Evolutionary conservation across 495 filamentous ascomycete genomes (phyloP), one percentile per base, ranked within the genome.

Genomic region (Podospora pseudopauciseta): DNA sequence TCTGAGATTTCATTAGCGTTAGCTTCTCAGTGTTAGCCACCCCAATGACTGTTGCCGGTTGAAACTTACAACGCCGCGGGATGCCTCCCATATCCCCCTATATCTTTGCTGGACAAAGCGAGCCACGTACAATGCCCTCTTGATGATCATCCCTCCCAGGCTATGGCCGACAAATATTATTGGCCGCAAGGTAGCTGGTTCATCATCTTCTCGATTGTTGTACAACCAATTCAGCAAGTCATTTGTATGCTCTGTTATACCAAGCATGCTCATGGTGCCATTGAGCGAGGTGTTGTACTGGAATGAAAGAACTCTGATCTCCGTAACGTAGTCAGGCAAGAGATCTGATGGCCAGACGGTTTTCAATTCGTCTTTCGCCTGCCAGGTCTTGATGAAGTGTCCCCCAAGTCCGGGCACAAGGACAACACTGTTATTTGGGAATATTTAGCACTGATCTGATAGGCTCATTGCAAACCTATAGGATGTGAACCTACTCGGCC

Each of bases 81-180:
- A 67, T 30, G 68, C 60, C 5, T 70, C n/a, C 68, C 65, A 65
- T 23, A 70, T 59, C 30, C 16, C 11, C 4, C 16, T 61, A 55
- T 44, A 70, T 7, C 34, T 57, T 19, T 15, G 16, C 20, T 65
- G 6, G 19, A 0, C 5, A 15, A 49, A 49, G 3, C 28, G 30
- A 16, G 68, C 60, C n/a, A 26, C 44, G 32, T 23, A 18, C 23
- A 70, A 49, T 49, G 39, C 39, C 39, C 39, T 49, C 39, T 65
- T 67, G 61, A 67, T 64, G 1, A 67, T 7, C 55, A 67, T 65
- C 30, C 67, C 67, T 7, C 67, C 67, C 26, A 69, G 53, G 58
- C 67, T 69, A 34, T 69, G 67, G 19, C 67, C 67, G 5, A 69
- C 63, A 53, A 65, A 69, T 32, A 69, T 53, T 23, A 69, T 65